A percentile compares a stretch with the other conserved stretches of the same genome.
phyloP scores from a whole-genome alignment of 139 green algal species.

The Axilococcus clingmanii region DNA sequence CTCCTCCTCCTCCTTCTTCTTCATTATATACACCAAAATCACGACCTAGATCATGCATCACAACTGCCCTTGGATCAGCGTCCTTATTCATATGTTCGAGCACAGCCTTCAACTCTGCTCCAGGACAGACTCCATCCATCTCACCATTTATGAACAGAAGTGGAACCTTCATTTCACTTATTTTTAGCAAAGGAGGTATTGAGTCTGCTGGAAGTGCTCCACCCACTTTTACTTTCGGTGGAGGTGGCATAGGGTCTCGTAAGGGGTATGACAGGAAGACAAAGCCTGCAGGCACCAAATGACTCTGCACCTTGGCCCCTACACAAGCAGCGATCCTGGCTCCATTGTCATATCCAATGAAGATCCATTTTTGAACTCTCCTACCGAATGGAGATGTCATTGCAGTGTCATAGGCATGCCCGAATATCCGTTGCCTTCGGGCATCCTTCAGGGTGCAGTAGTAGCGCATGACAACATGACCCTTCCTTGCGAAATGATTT shows the following conservation, averaged over 20 bases:
- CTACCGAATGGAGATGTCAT: conserved; percentile 48
- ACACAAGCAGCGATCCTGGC: conserved; percentile 47
- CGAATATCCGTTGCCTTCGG: conserved; percentile 49
- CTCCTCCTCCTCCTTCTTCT: too few species aligned
- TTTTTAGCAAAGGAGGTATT: conserved; percentile 1
- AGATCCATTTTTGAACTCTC: conserved; percentile 41
- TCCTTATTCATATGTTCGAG: conserved; percentile 1
- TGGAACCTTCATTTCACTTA: conserved; percentile 1
- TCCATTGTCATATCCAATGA: conserved; percentile 40
- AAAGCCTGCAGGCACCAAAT: conserved; percentile 31
- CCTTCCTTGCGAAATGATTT: conserved; percentile 7
- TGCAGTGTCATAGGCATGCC: conserved; percentile 45
- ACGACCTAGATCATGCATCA: neutral
- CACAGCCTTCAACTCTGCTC: conserved; percentile 5
- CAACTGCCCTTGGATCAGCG: neutral
- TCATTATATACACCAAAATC: conserved; percentile 1
- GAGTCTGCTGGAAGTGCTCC: conserved; percentile 12
- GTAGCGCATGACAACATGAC: conserved; percentile 53
- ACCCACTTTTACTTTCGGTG: conserved; percentile 21
- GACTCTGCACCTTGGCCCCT: conserved; percentile 13
- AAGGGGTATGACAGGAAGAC: conserved; percentile 53
- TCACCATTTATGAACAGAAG: neutral
- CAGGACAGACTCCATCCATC: neutral
- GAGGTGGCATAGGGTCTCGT: conserved; percentile 12
- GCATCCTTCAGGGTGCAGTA: conserved; percentile 47